Base-by-base conservation (phyloP, 345 rosid genomes). In the Schrenkiella parvula region DNA sequence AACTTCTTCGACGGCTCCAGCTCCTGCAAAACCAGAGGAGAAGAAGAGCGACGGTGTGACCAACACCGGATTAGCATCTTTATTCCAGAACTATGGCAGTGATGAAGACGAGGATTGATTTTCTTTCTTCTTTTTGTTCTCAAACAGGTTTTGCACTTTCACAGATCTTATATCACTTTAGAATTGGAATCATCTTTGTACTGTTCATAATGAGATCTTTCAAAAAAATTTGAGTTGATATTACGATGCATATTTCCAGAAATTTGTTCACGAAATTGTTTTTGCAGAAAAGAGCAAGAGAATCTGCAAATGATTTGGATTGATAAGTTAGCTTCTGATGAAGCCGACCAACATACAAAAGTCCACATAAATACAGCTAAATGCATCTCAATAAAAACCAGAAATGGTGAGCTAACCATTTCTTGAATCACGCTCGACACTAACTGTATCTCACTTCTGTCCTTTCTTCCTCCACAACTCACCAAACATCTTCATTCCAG, bases 381-480 rank as follows among this genome's bases (percentile, higher is more conserved):
- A 46, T 47, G 42, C 44, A 37, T 73, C 54, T 58, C 64, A 76
- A 23, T 26, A 67, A 61, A 60, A 72, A 59, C 17, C 61, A 5
- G 63, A 72, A 80, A 79, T 60, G 78, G 83, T 29, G 11, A 74
- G 86, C 72, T 71, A 54, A 81, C 80, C 71, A 72, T 80, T 78
- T 54, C 42, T 64, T 70, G 14, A 4, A 58, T 29, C 42, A 38
- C 62, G 54, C 29, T 59, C n/a, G 4, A 60, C 42, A 37, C 22
- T 15, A 12, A 11, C 8, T 52, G 9, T 1, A 21, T 21, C 61
- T 81, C 80, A 93, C 73, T 89, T 91, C 58, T 88, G 89, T 52
- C 84, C 80, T 74, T 82, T 93, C 84, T 78, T 93, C 76, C 70
- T 93, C 97, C 97, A 93, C 75, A 91, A 66, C 55, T 93, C 97